Evolutionary conservation across 441 rosid genomes (phyloP).

Genomic region (Adansonia grandidieri): DNA sequence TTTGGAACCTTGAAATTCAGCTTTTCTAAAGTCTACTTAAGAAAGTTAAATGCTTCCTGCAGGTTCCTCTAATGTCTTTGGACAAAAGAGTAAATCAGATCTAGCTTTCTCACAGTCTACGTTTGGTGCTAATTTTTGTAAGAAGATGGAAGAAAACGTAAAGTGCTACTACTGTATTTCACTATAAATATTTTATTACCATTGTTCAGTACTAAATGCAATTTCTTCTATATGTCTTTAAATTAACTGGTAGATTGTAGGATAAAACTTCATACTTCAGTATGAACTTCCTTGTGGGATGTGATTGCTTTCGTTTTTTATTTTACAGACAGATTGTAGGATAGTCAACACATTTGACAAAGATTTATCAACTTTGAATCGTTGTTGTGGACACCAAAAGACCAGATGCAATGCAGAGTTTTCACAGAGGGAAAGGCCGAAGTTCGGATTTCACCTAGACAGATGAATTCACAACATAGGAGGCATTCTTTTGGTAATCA

Average conservation of each 20-base stretch:
- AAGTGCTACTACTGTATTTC: conserved; percentile 28
- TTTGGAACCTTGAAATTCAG: not conserved
- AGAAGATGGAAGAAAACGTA: conserved; percentile 58
- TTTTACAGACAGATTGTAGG: conserved; percentile 52
- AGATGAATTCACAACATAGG: conserved; percentile 25
- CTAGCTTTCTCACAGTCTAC: conserved; percentile 47
- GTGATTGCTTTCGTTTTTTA: conserved; percentile 29
- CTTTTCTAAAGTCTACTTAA: not conserved
- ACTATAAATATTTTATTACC: conserved; percentile 22
- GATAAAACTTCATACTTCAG: conserved; percentile 10
- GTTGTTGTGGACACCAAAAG: conserved; percentile 35
- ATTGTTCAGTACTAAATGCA: conserved; percentile 21
- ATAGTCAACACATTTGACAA: conserved; percentile 42
- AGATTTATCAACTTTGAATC: conserved; percentile 46
- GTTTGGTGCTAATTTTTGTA: conserved; percentile 48
- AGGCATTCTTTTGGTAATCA: conserved; percentile 34
- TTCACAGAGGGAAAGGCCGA: conserved; percentile 32
- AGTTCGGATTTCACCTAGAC: conserved; percentile 30
- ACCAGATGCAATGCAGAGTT: conserved; percentile 38
- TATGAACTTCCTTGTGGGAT: not conserved
- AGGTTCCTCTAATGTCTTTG: conserved; percentile 52
- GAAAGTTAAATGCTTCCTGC: conserved; percentile 32
- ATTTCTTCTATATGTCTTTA: conserved; percentile 26
- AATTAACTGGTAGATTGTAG: conserved; percentile 48
- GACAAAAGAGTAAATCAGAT: conserved; percentile 39